A percentile compares a stretch with the other conserved stretches of the same genome.
Conservation (phyloP, 139 green algal species). For the Trebouxia sp. region DNA sequence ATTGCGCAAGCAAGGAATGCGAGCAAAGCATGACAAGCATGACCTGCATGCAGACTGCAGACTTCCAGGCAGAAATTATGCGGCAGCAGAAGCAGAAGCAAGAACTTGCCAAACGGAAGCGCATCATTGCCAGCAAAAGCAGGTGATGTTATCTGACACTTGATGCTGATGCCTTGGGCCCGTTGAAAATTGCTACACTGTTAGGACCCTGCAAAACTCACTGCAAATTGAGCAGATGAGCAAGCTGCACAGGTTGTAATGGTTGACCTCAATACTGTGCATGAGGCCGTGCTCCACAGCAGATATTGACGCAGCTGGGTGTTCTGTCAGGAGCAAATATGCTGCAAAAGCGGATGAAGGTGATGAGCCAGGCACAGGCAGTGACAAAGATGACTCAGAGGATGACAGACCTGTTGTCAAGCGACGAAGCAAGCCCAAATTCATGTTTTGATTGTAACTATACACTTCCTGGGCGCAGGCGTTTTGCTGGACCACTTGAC, state of each 20-base stretch:
- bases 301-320: neutral
- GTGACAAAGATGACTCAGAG: neutral
- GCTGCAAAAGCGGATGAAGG: neutral
- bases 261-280: no score
- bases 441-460: slow-evolving; percentile 10
- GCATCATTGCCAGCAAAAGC: slow-evolving; percentile 10
- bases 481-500: no score
- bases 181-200: no score
- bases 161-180: no score
- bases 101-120: slow-evolving; percentile 41
- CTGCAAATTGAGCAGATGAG: no score
- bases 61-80: slow-evolving; percentile 43
- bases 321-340: neutral
- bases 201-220: no score
- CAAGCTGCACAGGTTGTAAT: no score
- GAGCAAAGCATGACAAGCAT: neutral
- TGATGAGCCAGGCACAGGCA: neutral
- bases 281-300: no score
- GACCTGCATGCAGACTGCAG: slow-evolving; percentile 30
- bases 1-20: neutral
- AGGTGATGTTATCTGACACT: no score
- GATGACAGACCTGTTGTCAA: neutral
- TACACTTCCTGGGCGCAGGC: no score
- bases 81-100: slow-evolving; percentile 41
- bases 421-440: slow-evolving; percentile 8